phyloP scores from a whole-genome alignment of 352 stramenopile genomes.

The Pythium rishiriense region DNA sequence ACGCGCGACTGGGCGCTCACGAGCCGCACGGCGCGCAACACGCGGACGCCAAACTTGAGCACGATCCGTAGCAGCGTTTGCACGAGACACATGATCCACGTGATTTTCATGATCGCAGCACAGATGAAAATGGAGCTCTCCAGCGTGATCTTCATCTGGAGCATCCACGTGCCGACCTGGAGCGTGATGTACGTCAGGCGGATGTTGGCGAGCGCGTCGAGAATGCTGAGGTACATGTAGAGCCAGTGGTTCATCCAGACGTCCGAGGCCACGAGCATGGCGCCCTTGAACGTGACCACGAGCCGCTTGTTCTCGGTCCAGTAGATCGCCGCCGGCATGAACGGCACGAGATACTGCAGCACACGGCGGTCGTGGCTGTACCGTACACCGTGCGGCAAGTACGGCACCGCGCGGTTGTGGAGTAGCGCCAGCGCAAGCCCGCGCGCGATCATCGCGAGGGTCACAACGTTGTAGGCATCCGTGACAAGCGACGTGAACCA shows the following conservation, averaged over 20 bases:
- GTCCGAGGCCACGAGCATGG: slow-evolving; percentile 51
- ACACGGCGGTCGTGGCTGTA: slow-evolving; percentile 31
- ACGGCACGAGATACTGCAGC: slow-evolving; percentile 46
- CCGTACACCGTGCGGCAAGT: slow-evolving; percentile 40
- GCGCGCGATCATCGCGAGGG: slow-evolving; percentile 40
- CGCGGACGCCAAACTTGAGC: slow-evolving; percentile 36
- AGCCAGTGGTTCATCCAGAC: slow-evolving; percentile 75
- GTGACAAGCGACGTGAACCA: slow-evolving; percentile 43
- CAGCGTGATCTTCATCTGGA: slow-evolving; percentile 43
- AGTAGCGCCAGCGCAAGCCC: slow-evolving; percentile 44
- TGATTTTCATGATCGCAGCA: slow-evolving; percentile 45
- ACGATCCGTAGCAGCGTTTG: slow-evolving; percentile 36
- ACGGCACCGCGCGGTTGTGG: slow-evolving; percentile 36
- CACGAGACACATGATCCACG: slow-evolving; percentile 59
- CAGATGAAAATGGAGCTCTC: slow-evolving; percentile 63
- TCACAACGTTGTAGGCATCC: slow-evolving; percentile 42
- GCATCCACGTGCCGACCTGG: slow-evolving; percentile 56
- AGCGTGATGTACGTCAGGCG: slow-evolving; percentile 48
- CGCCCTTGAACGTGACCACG: slow-evolving; percentile 54
- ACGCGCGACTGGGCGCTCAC: slow-evolving; percentile 31
- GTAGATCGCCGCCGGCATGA: slow-evolving; percentile 40
- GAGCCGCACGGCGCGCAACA: slow-evolving; percentile 36
- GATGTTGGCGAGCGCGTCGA: slow-evolving; percentile 46
- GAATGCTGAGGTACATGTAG: slow-evolving; percentile 55
- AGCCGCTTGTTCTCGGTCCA: slow-evolving; percentile 38